Evolutionary conservation across 352 stramenopile genomes (phyloP), one percentile per base, ranked within the genome.

Genomic region (Pythium utonaiense): DNA sequence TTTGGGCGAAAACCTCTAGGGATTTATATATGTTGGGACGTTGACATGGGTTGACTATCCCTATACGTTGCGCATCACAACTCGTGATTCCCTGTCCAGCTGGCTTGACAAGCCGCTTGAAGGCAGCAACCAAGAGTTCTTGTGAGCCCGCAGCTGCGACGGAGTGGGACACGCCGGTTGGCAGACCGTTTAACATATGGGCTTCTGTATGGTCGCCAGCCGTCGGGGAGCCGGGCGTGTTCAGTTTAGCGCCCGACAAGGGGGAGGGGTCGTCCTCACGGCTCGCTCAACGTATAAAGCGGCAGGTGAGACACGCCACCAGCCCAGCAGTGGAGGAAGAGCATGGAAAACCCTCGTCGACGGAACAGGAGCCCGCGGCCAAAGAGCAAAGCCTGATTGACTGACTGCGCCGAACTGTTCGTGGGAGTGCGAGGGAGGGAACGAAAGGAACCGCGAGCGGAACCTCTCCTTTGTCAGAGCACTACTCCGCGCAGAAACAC

Each of bases 231-330:
- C 19, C 47, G n/a, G n/a, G 60, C 53, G 60, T 67, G 60, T 67
- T 64, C 52, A 44, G 52, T 59, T 62, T 54, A 62, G 44, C 28
- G 40, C 40, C 31, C 21, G 25, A 19, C 31, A 30, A 30, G 51
- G 52, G 36, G 31, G 34, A 50, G 25, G 22, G 17, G 42, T 62
- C 48, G 61, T 68, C 61, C 40, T 47, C 40, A 47, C 40, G 40
- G 40, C 54, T 68, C 61, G 40, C 54, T 68, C 61, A 68, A 68
- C 61, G 34, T 67, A 67, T 67, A 64, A 53, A 47, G 27, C 44
- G 40, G 33, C 27, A 36, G 34, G 61, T 63, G 61, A 68, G 61
- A 68, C 61, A 68, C 61, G 61, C 61, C 53, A 51, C 44, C 44
- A 30, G 44, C 44, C 44, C 22, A 51, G 25, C 48, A 54, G 36